These are phyloP conservation scores for Eucalyptus dawsonii DNA, from an alignment of 345 rosid genomes.

Conservation along the genomic window DNA sequence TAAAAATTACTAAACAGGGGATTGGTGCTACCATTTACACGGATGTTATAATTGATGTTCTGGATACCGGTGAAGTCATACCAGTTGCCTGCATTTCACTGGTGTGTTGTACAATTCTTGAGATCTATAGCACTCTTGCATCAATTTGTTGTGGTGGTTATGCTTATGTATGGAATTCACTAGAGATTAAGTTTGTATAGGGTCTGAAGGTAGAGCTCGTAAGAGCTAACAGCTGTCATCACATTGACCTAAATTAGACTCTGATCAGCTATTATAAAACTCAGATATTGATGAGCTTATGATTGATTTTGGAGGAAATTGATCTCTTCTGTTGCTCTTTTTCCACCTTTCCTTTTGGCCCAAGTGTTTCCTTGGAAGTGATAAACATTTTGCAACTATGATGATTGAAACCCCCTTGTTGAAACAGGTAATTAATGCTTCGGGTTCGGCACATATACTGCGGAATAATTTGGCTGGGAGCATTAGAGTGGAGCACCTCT, in stretches of 20 bases:
- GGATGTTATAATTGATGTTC: constrained; percentile 37
- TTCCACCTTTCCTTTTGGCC: neutral
- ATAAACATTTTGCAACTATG: neutral
- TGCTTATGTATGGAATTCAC: neutral
- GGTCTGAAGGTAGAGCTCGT: neutral
- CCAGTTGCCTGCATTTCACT: constrained; percentile 50
- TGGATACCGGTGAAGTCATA: constrained; percentile 28
- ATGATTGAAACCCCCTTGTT: neutral
- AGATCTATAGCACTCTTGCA: neutral
- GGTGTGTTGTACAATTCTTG: constrained; percentile 16
- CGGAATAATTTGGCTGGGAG: constrained; percentile 37
- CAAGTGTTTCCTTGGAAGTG: neutral
- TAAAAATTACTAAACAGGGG: constrained; percentile 15
- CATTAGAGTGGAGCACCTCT: constrained; percentile 24
- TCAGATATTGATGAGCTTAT: neutral
- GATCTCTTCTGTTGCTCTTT: neutral
- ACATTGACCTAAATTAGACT: neutral
- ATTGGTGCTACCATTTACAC: constrained; percentile 23
- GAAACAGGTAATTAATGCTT: constrained; percentile 30
- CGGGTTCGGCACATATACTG: constrained; percentile 34
- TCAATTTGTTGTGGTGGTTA: neutral
- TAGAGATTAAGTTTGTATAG: neutral
- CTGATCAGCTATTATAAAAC: neutral
- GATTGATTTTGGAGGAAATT: neutral
- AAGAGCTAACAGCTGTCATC: neutral